A percentile compares a stretch with the other conserved stretches of the same genome.
These are phyloP conservation scores for Neofusicoccum umdonicola DNA, from an alignment of 2,329 filamentous ascomycete genomes.

Conservation along the genomic window DNA sequence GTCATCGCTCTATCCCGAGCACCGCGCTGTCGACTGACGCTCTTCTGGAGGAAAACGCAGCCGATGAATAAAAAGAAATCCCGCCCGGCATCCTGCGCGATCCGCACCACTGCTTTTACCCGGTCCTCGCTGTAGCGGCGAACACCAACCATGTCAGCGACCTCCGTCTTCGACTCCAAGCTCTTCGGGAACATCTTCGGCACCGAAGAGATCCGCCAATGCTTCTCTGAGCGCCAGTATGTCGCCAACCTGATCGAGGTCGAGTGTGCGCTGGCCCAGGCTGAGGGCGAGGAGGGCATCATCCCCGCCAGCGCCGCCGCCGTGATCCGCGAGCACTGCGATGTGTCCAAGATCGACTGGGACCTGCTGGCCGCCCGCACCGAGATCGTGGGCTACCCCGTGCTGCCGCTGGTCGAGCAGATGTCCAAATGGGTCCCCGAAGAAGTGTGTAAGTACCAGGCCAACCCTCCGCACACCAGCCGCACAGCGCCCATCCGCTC, in stretches of 20 bases:
- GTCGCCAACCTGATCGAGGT: constrained; percentile 50
- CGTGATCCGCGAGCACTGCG: constrained; percentile 32
- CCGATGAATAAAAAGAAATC: neutral
- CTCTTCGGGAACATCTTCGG: constrained; percentile 54
- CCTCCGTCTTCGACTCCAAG: constrained; percentile 43
- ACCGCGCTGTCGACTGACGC: too few species aligned
- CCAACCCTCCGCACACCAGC: constrained; percentile 18
- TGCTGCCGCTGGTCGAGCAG: constrained; percentile 52
- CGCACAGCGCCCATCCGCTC: constrained; percentile 12
- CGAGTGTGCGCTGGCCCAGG: constrained; percentile 52
- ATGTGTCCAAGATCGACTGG: constrained; percentile 41
- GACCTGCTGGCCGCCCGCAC: constrained; percentile 45
- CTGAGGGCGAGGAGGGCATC: constrained; percentile 48
- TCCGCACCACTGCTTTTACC: too few species aligned
- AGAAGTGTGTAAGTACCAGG: constrained; percentile 26
- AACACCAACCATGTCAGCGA: neutral
- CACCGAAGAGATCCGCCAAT: constrained; percentile 50
- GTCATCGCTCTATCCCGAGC: too few species aligned
- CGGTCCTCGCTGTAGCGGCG: neutral
- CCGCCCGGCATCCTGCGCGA: too few species aligned
- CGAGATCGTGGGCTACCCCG: constrained; percentile 56
- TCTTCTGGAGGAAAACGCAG: too few species aligned
- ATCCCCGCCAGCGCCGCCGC: constrained; percentile 43
- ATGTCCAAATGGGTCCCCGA: constrained; percentile 40
- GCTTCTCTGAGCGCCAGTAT: constrained; percentile 53